A percentile compares a stretch with the other conserved stretches of the same genome.
Conservation (phyloP, 306 rosid species). For the Ochetophila trinervis region DNA sequence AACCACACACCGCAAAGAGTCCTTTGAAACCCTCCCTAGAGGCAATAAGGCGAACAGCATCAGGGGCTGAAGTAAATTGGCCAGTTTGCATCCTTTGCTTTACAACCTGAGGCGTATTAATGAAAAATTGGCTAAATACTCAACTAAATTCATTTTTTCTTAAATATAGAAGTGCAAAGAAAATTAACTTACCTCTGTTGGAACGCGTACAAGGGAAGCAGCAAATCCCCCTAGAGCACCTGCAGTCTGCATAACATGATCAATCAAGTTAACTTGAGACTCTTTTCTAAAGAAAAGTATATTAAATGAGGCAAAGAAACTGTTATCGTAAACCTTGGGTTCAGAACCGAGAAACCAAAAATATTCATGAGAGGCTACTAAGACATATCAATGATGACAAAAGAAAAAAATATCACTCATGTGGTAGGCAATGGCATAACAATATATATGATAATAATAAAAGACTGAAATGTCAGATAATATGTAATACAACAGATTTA, state of each 20-base stretch:
- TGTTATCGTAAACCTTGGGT: too few relatives aligned
- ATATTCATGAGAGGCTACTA: too few relatives aligned
- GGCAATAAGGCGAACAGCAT: conserved; percentile 78
- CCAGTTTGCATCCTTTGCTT: conserved; percentile 99
- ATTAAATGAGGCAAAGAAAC: too few relatives aligned
- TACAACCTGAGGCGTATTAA: conserved; percentile 62
- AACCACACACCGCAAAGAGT: conserved; percentile 69
- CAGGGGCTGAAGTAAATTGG: conserved; percentile 78
- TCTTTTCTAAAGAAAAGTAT: not conserved
- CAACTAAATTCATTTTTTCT: conserved; percentile 10
- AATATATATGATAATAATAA: too few relatives aligned
- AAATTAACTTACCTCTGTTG: conserved; percentile 72
- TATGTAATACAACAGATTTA: too few relatives aligned
- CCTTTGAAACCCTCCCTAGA: conserved; percentile 80
- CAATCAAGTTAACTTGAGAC: not conserved
- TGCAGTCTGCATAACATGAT: conserved; percentile 64
- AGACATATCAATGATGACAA: too few relatives aligned
- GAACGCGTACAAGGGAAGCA: conserved; percentile 95
- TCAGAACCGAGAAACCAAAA: too few relatives aligned
- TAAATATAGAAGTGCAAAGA: conserved; percentile 23
- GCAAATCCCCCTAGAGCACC: conserved; percentile 93
- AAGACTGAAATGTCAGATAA: too few relatives aligned
- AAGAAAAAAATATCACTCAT: too few relatives aligned
- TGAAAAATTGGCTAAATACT: conserved; percentile 16
- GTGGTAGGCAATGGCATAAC: too few relatives aligned